Base-by-base conservation (phyloP, 2,329 filamentous ascomycete genomes). In the Rutstroemia sp. region DNA sequence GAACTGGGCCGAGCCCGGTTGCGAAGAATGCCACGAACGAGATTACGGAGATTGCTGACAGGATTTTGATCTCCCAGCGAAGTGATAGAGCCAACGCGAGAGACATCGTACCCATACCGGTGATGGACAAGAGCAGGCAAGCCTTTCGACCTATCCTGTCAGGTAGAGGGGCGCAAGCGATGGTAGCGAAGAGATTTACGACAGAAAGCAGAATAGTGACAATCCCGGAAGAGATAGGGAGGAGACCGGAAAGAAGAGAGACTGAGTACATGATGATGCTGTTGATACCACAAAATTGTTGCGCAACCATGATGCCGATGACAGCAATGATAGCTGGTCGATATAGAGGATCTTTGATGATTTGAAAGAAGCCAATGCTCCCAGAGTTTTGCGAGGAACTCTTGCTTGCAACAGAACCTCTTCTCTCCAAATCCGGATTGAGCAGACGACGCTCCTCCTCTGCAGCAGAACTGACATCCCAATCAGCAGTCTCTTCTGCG, bases 221-320 rank as follows among this genome's bases (percentile, higher is more conserved):
- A 1, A 95, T 74, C 0, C 87, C 87, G 0, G 92, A 92, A 60
- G 85, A 90, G 48, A 90, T 82, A 3, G 89, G 87, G 0, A 99
- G 80, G 1, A 97, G 80, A 60, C 84, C 84, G 34, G 87, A 83
- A 14, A 99, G 80, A 1, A 99, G 83, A 0, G 89, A 91, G 5
- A 97, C 94, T 2, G 92, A 95, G 72, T 99, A 99, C 92, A 99
- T 96, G 73, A 97, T 88, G 68, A 97, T 92, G 57, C 88, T 92
- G 79, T 99, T 97, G 74, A 97, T 92, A 48, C 90, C 92, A 57
- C 88, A 92, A 39, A 96, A 78, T 70, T 99, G 94, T 70, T 97
- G 94, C 0, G 89, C 87, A 57, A 92, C 79, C 92, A 97, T 96
- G 63, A 95, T 86, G 1, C 89, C 91, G 12, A 95, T 80, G 3